Evolutionary conservation across 805 yeast species (phyloP).

Genomic region (Blastobotrys peoriensis): DNA sequence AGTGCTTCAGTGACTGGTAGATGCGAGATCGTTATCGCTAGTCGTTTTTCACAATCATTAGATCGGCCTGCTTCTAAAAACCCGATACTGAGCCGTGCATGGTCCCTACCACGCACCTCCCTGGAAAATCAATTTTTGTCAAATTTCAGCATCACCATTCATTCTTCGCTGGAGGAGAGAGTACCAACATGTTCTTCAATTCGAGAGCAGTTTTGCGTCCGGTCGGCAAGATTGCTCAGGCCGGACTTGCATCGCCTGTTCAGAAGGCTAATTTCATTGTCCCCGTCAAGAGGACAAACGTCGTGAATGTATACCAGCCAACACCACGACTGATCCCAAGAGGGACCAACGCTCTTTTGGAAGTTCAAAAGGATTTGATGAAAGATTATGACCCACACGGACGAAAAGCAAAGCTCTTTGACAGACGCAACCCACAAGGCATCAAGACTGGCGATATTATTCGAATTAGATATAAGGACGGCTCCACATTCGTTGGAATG

Average conservation of each 20-base stretch:
- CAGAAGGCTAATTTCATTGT: constrained; percentile 15
- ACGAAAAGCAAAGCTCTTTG: constrained; percentile 51
- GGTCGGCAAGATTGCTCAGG: no score
- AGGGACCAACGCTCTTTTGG: constrained; percentile 34
- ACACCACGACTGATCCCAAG: constrained; percentile 29
- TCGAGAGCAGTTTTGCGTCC: no score
- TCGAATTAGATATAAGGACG: constrained; percentile 60
- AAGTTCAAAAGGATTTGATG: constrained; percentile 46
- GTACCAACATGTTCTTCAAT: no score
- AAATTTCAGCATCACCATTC: no score
- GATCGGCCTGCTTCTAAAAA: no score
- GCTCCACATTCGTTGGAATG: constrained; percentile 64
- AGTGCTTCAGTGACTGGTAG: no score
- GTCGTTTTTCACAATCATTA: no score
- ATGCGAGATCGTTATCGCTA: no score
- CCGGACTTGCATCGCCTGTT: neutral
- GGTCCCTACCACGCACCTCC: no score
- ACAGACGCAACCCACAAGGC: constrained; percentile 40
- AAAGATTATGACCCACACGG: constrained; percentile 67
- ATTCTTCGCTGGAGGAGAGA: no score
- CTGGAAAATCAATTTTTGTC: no score
- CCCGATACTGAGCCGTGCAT: no score
- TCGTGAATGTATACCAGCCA: constrained; percentile 30
- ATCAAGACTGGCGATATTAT: constrained; percentile 79
- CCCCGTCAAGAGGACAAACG: constrained; percentile 39